phyloP scores from a whole-genome alignment of 345 rosid species.

The Aquilaria yunnanensis region DNA sequence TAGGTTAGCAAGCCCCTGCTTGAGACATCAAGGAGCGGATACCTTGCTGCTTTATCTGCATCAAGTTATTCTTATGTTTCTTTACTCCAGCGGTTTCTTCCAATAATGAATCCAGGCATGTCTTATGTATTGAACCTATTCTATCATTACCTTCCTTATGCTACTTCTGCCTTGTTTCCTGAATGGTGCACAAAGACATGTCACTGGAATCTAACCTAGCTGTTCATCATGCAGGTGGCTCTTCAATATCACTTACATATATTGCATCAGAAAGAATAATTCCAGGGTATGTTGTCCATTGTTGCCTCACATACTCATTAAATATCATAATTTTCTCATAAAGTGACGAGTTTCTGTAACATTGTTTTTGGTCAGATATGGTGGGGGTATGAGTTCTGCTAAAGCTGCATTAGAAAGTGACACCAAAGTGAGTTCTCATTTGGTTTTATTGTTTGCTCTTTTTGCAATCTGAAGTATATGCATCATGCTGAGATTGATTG shows the following conservation, averaged over 20 bases:
- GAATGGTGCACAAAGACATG: not conserved
- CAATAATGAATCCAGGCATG: slow-evolving; percentile 85
- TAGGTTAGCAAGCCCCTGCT: slow-evolving; percentile 88
- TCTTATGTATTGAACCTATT: not conserved
- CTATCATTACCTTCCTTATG: not conserved
- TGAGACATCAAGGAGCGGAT: slow-evolving; percentile 90
- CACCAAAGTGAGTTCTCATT: slow-evolving; percentile 45
- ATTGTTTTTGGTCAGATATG: slow-evolving; percentile 48
- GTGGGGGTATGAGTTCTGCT: slow-evolving; percentile 99
- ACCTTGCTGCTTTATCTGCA: slow-evolving; percentile 87
- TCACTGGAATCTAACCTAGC: slow-evolving; percentile 16
- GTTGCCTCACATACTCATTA: not conserved
- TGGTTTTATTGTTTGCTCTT: slow-evolving; percentile 2
- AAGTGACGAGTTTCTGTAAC: not conserved
- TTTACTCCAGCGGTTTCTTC: slow-evolving; percentile 77
- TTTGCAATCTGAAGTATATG: not conserved
- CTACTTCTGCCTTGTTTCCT: not conserved
- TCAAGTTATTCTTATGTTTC: slow-evolving; percentile 94
- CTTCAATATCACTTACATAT: slow-evolving; percentile 87
- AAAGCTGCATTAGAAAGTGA: slow-evolving; percentile 98
- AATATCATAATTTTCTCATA: slow-evolving; percentile 2
- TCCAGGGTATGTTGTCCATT: slow-evolving; percentile 56
- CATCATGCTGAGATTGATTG: not conserved
- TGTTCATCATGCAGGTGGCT: slow-evolving; percentile 62
- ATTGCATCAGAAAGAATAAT: slow-evolving; percentile 93